Percentiles rank a stretch among this genome's conserved stretches.
Evolutionary conservation across 352 stramenopile species (phyloP).

Genomic region (Peronospora destructor): DNA sequence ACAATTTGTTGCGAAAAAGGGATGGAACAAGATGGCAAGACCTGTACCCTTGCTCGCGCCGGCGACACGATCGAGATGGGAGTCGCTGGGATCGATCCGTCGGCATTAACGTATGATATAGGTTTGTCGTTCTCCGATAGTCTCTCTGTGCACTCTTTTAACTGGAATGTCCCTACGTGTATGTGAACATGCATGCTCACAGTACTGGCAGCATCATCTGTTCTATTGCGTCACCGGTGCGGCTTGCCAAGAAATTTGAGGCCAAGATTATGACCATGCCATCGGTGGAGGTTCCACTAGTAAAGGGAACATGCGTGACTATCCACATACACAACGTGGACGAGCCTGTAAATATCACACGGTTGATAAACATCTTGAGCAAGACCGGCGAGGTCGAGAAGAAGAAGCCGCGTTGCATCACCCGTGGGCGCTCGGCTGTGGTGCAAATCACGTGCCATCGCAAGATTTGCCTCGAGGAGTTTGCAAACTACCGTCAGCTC

Average conservation of each 20-base stretch:
- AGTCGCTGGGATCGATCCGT: constrained; percentile 65
- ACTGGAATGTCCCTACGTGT: constrained; percentile 1
- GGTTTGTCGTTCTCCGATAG: background rate
- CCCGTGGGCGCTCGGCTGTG: constrained; percentile 73
- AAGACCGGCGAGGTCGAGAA: constrained; percentile 74
- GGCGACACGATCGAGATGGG: constrained; percentile 78
- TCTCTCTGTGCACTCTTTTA: background rate
- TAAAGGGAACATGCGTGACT: constrained; percentile 78
- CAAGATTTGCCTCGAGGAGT: constrained; percentile 76
- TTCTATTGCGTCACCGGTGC: constrained; percentile 71
- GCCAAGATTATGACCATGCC: constrained; percentile 89
- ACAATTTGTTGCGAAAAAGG: constrained; percentile 31
- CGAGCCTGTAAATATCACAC: constrained; percentile 75
- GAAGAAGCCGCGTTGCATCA: constrained; percentile 80
- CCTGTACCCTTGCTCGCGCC: constrained; percentile 52
- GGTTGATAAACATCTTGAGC: constrained; percentile 66
- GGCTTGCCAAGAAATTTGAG: constrained; percentile 67
- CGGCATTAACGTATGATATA: constrained; percentile 44
- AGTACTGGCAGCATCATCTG: constrained; percentile 80
- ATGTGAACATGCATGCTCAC: background rate
- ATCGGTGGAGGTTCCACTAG: constrained; percentile 71
- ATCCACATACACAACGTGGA: constrained; percentile 86
- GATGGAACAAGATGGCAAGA: constrained; percentile 71
- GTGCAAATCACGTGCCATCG: constrained; percentile 77
- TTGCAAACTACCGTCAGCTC: constrained; percentile 70